Evolutionary conservation across 495 filamentous ascomycete genomes (phyloP).

Genomic region (Talaromyces ruber): DNA sequence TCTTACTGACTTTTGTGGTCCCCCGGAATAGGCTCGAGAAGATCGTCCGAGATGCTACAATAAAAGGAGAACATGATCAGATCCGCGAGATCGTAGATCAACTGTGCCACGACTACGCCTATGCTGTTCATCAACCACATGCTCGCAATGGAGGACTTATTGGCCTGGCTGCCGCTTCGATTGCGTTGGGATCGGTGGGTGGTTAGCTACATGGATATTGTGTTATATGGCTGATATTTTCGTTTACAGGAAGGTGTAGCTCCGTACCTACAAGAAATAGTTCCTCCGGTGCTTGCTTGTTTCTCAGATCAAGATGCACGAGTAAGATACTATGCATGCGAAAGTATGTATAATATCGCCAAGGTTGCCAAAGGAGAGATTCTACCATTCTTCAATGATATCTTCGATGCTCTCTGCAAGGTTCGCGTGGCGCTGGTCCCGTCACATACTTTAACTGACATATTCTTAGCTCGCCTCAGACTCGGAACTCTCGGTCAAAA

Average conservation of each 20-base stretch:
- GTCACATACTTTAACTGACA: constrained; percentile 9
- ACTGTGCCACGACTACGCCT: constrained; percentile 95
- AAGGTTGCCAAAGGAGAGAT: constrained; percentile 99
- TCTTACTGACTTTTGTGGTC: constrained; percentile 7
- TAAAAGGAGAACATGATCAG: constrained; percentile 63
- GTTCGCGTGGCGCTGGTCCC: constrained; percentile 36
- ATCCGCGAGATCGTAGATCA: constrained; percentile 86
- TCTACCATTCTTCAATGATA: constrained; percentile 91
- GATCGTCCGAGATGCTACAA: constrained; percentile 77
- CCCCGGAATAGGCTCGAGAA: constrained; percentile 63
- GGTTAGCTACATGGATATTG: background rate
- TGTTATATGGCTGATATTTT: background rate
- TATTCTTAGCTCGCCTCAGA: constrained; percentile 70
- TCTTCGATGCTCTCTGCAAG: constrained; percentile 96
- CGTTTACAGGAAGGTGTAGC: constrained; percentile 68
- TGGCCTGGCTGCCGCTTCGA: constrained; percentile 90
- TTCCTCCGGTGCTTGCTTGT: constrained; percentile 96
- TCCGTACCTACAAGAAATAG: constrained; percentile 82
- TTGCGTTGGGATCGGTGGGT: constrained; percentile 86
- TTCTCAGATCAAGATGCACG: constrained; percentile 97
- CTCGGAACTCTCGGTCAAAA: constrained; percentile 94
- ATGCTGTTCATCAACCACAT: constrained; percentile 95
- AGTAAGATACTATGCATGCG: constrained; percentile 97
- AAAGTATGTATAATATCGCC: constrained; percentile 99
- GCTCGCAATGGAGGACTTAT: constrained; percentile 95